A percentile compares a stretch with the other conserved stretches of the same genome.
These are phyloP conservation scores for Colletotrichum gigasporum DNA, from an alignment of 2,329 filamentous ascomycete species.

Conservation along the genomic window DNA sequence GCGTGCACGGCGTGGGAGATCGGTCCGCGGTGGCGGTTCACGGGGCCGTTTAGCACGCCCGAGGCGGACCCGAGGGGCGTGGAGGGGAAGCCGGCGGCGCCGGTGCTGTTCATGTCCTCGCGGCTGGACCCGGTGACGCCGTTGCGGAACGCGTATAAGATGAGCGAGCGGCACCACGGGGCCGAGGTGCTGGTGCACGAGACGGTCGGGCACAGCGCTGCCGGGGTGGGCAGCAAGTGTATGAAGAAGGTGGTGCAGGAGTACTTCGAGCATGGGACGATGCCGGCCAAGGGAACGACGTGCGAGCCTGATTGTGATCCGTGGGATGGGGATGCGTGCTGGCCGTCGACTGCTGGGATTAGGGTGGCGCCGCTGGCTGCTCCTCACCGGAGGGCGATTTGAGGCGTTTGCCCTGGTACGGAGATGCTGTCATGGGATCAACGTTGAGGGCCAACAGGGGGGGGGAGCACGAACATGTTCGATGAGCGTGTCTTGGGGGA, in stretches of 20 bases:
- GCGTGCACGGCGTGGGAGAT: constrained; percentile 50
- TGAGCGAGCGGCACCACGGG: constrained; percentile 39
- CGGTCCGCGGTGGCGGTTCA: constrained; percentile 51
- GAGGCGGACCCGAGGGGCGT: constrained; percentile 33
- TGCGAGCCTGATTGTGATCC: constrained; percentile 36
- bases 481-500: background rate
- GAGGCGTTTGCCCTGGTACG: background rate
- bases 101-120: constrained; percentile 54
- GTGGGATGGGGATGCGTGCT: constrained; percentile 24
- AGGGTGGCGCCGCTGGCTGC: background rate
- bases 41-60: constrained; percentile 44
- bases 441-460: too few relatives aligned
- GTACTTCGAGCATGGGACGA: constrained; percentile 41
- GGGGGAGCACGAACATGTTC: background rate
- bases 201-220: constrained; percentile 39
- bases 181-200: constrained; percentile 42
- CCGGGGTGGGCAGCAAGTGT: constrained; percentile 32
- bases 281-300: constrained; percentile 36
- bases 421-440: background rate
- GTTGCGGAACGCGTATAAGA: constrained; percentile 44
- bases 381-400: background rate
- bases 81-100: constrained; percentile 47
- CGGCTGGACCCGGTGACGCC: constrained; percentile 58
- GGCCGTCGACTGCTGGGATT: constrained; percentile 1
- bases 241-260: constrained; percentile 34